phyloP scores from a whole-genome alignment of 257 asterid species.

The Asclepias syriaca region DNA sequence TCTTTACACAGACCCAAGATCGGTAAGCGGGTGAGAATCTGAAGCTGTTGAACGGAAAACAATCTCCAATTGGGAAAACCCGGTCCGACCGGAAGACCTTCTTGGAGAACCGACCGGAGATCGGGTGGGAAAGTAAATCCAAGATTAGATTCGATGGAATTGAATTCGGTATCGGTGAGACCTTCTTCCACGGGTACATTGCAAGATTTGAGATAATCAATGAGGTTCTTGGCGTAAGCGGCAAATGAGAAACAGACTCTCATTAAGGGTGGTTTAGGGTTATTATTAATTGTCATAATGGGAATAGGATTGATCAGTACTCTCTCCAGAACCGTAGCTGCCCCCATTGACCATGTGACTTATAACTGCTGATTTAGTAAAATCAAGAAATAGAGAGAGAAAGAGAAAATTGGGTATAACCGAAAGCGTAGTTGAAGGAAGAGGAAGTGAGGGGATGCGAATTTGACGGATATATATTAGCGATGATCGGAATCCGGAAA shows the following conservation, averaged over 20 bases:
- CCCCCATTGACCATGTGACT: constrained; percentile 20
- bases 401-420: background rate
- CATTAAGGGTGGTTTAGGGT: constrained; percentile 35
- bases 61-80: constrained; percentile 94
- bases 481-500: background rate
- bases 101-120: constrained; percentile 72
- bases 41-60: constrained; percentile 60
- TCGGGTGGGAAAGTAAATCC: constrained; percentile 72
- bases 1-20: constrained; percentile 46
- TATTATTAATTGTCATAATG: constrained; percentile 30
- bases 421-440: background rate
- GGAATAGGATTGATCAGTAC: background rate
- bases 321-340: constrained; percentile 18
- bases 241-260: constrained; percentile 82
- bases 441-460: background rate
- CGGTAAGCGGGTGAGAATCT: constrained; percentile 45
- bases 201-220: constrained; percentile 38
- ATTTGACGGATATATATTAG: background rate
- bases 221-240: constrained; percentile 76
- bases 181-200: constrained; percentile 66
- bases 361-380: no score
- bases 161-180: constrained; percentile 57
- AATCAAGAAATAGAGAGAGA: background rate
- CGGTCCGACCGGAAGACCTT: constrained; percentile 75
- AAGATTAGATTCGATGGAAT: constrained; percentile 47